Conservation (phyloP, 805 yeast species). For the Yarrowia hollandica region DNA sequence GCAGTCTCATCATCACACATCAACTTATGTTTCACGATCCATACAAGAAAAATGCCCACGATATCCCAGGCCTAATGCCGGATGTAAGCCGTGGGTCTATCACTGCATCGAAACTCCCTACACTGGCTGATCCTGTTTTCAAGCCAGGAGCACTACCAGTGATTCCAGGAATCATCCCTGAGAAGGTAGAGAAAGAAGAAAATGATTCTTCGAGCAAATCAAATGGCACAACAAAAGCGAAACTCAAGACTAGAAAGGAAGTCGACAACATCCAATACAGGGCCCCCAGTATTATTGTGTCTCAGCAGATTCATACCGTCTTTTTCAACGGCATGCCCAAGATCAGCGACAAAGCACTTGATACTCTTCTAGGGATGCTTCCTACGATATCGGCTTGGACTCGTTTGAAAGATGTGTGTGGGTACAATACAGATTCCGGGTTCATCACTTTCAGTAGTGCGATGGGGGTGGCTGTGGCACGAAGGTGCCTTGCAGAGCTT, state of each 20-base stretch:
- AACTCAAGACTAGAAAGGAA: slow-evolving; percentile 20
- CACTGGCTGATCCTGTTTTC: slow-evolving; percentile 1
- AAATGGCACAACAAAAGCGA: neutral
- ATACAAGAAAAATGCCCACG: slow-evolving; percentile 8
- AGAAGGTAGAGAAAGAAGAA: slow-evolving; percentile 4
- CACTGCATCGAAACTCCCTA: neutral
- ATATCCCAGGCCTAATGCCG: slow-evolving; percentile 1
- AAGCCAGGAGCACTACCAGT: slow-evolving; percentile 23
- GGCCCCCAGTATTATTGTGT: neutral
- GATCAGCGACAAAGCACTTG: slow-evolving; percentile 20
- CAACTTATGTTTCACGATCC: slow-evolving; percentile 17
- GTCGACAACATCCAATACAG: neutral
- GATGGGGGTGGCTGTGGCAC: slow-evolving; percentile 17
- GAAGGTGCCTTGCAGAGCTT: slow-evolving; percentile 13
- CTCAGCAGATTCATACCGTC: slow-evolving; percentile 17
- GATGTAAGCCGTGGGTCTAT: slow-evolving; percentile 7
- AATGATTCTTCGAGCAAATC: neutral
- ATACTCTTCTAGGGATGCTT: neutral
- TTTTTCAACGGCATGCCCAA: slow-evolving; percentile 24
- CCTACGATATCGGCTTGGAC: slow-evolving; percentile 21
- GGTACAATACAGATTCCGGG: slow-evolving; percentile 7
- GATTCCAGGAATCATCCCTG: slow-evolving; percentile 25
- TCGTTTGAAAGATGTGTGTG: slow-evolving; percentile 15
- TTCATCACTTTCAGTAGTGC: slow-evolving; percentile 12
- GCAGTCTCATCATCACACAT: slow-evolving; percentile 6